Base-by-base conservation (phyloP, 805 yeast species). In the Grigorovia humatica region DNA sequence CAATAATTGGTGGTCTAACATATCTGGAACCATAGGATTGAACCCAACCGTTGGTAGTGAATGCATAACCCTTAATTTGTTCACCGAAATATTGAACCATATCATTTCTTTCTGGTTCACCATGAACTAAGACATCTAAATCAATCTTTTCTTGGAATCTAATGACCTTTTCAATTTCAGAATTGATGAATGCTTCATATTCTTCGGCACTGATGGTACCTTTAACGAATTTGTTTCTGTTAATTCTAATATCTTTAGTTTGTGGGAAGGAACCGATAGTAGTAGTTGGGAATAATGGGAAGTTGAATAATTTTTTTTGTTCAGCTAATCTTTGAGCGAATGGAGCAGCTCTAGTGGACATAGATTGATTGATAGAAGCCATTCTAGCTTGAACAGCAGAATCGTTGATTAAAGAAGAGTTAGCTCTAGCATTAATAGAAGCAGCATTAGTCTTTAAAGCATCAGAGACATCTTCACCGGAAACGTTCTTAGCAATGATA, bases 31-130 rank as follows among this genome's bases (percentile, higher is more conserved):
- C 99, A 75, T 91, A 93, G 63, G 99, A 93, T 82, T 93, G 99
- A 68, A 93, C 99, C 99, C 99, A 93, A 76, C 99, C 99, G 82
- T 88, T 88, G 65, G 86, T 79, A 76, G 99, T 93, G 83, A 93
- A 93, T 64, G 96, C 96, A 73, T 86, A 93, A 76, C 99, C 99
- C 71, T 87, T 85, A 73, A 93, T 80, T 80, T 88, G 89, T 80
- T 93, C 99, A 81, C 99, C 99, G 63, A 93, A 93, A 85, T 91
- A 93, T 81, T 93, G 99, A 69, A 93, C 99, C 99, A 93, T 93
- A 80, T 93, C 99, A 80, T 93, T 93, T 83, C 99, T 87, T 83
- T 93, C 99, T 75, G 99, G 99, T 81, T 93, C 99, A 80, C 99
- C 99, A 77, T 93, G 99, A 62, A 93, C 99, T 65, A 91, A 80